These are phyloP conservation scores for Blumeria hordei DNA, from an alignment of 2,329 filamentous ascomycete genomes.

Conservation along the genomic window DNA sequence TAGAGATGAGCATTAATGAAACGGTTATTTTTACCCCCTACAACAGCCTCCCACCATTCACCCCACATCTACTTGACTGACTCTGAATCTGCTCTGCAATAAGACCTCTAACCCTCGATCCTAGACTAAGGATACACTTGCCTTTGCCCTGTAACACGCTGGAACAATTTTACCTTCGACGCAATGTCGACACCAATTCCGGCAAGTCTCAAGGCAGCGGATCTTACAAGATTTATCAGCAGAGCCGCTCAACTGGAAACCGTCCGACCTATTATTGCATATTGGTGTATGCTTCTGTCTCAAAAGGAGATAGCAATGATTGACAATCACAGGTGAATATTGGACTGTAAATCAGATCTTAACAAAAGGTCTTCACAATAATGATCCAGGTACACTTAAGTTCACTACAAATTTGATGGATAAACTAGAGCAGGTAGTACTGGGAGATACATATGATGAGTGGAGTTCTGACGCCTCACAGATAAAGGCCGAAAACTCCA, in stretches of 20 bases:
- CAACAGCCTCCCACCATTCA: too few relatives aligned
- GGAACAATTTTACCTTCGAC: neutral
- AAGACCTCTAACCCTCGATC: neutral
- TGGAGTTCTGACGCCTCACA: constrained; percentile 12
- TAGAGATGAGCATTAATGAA: too few relatives aligned
- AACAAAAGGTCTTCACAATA: constrained; percentile 50
- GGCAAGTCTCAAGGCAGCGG: constrained; percentile 48
- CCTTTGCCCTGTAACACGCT: neutral
- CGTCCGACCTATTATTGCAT: constrained; percentile 69
- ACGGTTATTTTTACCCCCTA: too few relatives aligned
- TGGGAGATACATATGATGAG: neutral
- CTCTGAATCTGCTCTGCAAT: too few relatives aligned
- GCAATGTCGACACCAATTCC: constrained; percentile 51
- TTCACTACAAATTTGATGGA: constrained; percentile 79
- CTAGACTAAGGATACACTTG: neutral
- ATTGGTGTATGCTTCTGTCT: constrained; percentile 53
- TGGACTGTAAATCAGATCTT: constrained; percentile 88
- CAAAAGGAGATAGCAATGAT: constrained; percentile 2
- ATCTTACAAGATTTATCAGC: constrained; percentile 63
- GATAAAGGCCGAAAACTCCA: constrained; percentile 47
- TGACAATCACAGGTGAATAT: constrained; percentile 43
- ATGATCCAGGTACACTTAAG: constrained; percentile 50
- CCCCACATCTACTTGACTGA: too few relatives aligned
- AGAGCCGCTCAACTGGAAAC: constrained; percentile 66
- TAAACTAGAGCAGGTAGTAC: constrained; percentile 50